A percentile compares a stretch with the other conserved stretches of the same genome.
Evolutionary conservation across 306 rosid genomes (phyloP).

Genomic region (Luffa acutangula): DNA sequence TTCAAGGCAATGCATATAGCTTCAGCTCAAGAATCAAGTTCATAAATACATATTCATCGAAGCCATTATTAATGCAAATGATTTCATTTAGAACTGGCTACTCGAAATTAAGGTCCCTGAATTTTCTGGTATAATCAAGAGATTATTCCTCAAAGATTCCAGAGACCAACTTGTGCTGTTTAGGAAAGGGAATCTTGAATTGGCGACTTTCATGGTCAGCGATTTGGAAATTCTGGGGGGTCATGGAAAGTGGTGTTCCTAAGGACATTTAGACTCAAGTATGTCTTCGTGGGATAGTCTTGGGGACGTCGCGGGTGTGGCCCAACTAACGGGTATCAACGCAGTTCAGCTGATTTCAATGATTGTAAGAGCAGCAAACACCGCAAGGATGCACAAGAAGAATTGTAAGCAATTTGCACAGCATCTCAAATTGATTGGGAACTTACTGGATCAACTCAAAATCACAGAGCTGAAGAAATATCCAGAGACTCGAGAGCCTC

Average conservation of each 20-base stretch:
- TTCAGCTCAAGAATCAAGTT: background rate
- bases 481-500: slow-evolving; percentile 89
- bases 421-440: slow-evolving; percentile 90
- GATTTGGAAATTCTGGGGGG: background rate
- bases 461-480: slow-evolving; percentile 92
- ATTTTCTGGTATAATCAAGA: background rate
- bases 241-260: background rate
- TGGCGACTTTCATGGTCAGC: background rate
- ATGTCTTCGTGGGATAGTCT: slow-evolving; percentile 70
- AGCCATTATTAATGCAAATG: background rate
- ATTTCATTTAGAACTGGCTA: background rate
- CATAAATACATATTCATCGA: background rate
- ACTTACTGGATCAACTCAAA: slow-evolving; percentile 87
- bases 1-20: background rate
- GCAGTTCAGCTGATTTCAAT: slow-evolving; percentile 69
- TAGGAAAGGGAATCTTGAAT: background rate
- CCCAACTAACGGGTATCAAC: slow-evolving; percentile 73
- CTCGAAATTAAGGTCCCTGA: background rate
- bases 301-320: slow-evolving; percentile 72
- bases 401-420: slow-evolving; percentile 86
- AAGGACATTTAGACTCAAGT: background rate
- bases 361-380: slow-evolving; percentile 85
- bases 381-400: slow-evolving; percentile 96
- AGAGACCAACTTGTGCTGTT: background rate
- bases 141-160: background rate